Evolutionary conservation across 2,329 filamentous ascomycete genomes (phyloP).

Genomic region (Aspergillus transmontanensis): DNA sequence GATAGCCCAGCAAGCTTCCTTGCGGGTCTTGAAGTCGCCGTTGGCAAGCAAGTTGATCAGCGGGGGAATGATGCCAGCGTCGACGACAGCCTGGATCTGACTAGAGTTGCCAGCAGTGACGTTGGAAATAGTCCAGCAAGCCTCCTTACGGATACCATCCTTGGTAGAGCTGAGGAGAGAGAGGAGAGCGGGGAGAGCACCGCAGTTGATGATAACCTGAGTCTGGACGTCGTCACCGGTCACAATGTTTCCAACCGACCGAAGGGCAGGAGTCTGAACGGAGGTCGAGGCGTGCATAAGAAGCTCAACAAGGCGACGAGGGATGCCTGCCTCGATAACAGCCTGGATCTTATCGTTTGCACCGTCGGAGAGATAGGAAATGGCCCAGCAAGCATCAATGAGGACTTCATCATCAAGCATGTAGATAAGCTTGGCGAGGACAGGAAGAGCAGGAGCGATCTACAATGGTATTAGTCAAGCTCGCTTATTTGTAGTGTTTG

Average conservation of each 20-base stretch:
- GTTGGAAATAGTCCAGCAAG: slow-evolving; percentile 99
- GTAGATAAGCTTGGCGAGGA: slow-evolving; percentile 96
- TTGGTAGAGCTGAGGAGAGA: slow-evolving; percentile 95
- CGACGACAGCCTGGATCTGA: slow-evolving; percentile 95
- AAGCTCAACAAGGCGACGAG: slow-evolving; percentile 91
- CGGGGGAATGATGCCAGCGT: slow-evolving; percentile 94
- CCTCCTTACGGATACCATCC: slow-evolving; percentile 98
- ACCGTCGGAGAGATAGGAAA: slow-evolving; percentile 96
- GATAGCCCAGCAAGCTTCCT: slow-evolving; percentile 99
- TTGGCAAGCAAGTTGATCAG: slow-evolving; percentile 95
- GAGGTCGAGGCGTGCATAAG: slow-evolving; percentile 98
- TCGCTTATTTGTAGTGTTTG: not conserved
- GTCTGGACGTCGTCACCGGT: slow-evolving; percentile 98
- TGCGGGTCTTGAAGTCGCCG: slow-evolving; percentile 97
- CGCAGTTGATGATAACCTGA: slow-evolving; percentile 99
- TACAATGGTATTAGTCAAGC: slow-evolving; percentile 43
- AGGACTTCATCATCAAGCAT: slow-evolving; percentile 97
- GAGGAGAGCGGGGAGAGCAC: slow-evolving; percentile 86
- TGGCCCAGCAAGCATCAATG: slow-evolving; percentile 99
- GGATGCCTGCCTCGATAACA: slow-evolving; percentile 97
- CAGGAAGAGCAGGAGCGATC: slow-evolving; percentile 93
- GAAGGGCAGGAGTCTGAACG: slow-evolving; percentile 93
- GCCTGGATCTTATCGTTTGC: slow-evolving; percentile 99
- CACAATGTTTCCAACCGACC: slow-evolving; percentile 97
- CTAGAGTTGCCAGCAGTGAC: slow-evolving; percentile 97